Percentiles rank a stretch among this genome's conserved stretches.
phyloP scores from a whole-genome alignment of 2,329 filamentous ascomycete genomes.

The Pseudogymnoascus sp. region DNA sequence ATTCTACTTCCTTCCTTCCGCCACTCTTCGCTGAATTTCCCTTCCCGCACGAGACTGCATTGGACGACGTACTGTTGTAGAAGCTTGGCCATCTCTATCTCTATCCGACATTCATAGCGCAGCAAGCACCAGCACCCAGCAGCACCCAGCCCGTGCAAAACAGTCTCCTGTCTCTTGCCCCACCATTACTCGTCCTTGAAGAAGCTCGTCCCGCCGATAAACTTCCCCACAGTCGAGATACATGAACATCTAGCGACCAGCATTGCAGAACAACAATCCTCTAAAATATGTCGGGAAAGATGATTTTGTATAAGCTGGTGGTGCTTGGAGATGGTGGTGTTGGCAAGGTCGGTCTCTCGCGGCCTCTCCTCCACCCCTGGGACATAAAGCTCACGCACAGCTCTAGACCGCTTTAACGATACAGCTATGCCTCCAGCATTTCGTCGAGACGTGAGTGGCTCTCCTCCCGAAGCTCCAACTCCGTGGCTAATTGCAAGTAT shows the following conservation, averaged over 20 bases:
- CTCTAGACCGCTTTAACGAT: slow-evolving; percentile 72
- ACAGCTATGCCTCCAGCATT: slow-evolving; percentile 95
- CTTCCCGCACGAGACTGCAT: slow-evolving; percentile 2
- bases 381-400: slow-evolving; percentile 8
- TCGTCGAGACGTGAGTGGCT: slow-evolving; percentile 66
- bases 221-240: slow-evolving; percentile 6
- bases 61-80: slow-evolving; percentile 1
- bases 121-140: not conserved
- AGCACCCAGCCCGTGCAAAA: not conserved
- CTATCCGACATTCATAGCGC: slow-evolving; percentile 1
- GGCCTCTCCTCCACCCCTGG: slow-evolving; percentile 1
- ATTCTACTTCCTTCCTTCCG: slow-evolving; percentile 3
- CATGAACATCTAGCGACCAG: slow-evolving; percentile 5
- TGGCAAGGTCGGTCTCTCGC: slow-evolving; percentile 56
- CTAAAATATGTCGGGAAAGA: slow-evolving; percentile 69
- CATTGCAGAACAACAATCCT: not conserved
- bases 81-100: not conserved
- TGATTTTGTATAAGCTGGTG: slow-evolving; percentile 94
- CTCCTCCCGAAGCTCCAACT: slow-evolving; percentile 2
- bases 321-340: slow-evolving; percentile 91
- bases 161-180: slow-evolving; percentile 4
- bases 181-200: slow-evolving; percentile 5
- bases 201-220: slow-evolving; percentile 8
- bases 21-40: slow-evolving; percentile 3
- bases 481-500: slow-evolving; percentile 16